A percentile compares a stretch with the other conserved stretches of the same genome.
Conservation (phyloP, 768 basidiomycete species). For the Tricholomella constricta region DNA sequence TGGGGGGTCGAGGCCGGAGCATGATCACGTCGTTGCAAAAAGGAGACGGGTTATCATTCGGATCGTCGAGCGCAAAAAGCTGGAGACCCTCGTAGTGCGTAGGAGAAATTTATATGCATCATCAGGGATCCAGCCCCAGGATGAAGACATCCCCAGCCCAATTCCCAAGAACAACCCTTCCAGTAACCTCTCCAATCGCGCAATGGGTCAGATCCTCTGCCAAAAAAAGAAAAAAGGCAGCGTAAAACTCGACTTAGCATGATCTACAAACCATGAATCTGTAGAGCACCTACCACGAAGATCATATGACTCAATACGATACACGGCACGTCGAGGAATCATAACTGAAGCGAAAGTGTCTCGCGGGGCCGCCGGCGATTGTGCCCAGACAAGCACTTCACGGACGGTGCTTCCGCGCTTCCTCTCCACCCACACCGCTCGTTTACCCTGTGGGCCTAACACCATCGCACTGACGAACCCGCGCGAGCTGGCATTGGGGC, state of each 20-base stretch:
- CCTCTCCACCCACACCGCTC: slow-evolving; percentile 61
- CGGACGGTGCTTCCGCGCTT: slow-evolving; percentile 41
- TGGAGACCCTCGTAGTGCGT: too few species aligned
- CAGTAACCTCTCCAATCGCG: slow-evolving; percentile 46
- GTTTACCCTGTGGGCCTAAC: slow-evolving; percentile 48
- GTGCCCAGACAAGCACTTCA: slow-evolving; percentile 46
- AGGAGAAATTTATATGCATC: background rate
- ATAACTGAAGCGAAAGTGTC: slow-evolving; percentile 12
- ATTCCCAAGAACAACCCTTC: slow-evolving; percentile 44
- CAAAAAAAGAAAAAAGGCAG: background rate
- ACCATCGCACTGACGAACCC: slow-evolving; percentile 54
- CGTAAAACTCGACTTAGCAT: background rate
- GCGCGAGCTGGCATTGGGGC: slow-evolving; percentile 24
- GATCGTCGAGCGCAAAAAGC: too few species aligned
- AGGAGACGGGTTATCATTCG: too few species aligned
- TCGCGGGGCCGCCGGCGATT: slow-evolving; percentile 9
- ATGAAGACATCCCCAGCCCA: slow-evolving; percentile 41
- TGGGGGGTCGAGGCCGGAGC: too few species aligned
- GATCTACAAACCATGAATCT: background rate
- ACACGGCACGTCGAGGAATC: slow-evolving; percentile 33
- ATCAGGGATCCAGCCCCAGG: slow-evolving; percentile 20
- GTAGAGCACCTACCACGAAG: slow-evolving; percentile 33
- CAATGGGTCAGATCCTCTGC: slow-evolving; percentile 49
- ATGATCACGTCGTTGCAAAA: too few species aligned
- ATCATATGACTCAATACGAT: slow-evolving; percentile 38